Evolutionary conservation across 2,329 filamentous ascomycete species (phyloP).

Genomic region (Phymatotrichopsis omnivora): DNA sequence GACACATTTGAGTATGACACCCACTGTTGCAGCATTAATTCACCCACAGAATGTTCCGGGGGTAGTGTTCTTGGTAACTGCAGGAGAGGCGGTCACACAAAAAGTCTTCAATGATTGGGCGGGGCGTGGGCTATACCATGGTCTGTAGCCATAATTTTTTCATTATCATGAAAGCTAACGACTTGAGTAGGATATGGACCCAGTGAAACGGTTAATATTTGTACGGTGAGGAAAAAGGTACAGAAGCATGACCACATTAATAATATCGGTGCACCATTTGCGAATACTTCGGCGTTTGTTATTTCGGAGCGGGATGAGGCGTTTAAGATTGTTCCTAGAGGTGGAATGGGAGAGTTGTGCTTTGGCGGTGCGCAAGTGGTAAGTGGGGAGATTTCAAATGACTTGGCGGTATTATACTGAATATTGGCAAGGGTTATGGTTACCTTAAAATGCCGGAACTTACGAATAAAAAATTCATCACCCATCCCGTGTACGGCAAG

Average conservation of each 20-base stretch:
- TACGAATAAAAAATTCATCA: constrained; percentile 56
- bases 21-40: constrained; percentile 71
- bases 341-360: constrained; percentile 71
- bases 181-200: constrained; percentile 52
- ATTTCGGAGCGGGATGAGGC: constrained; percentile 37
- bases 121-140: constrained; percentile 59
- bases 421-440: constrained; percentile 43
- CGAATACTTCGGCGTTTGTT: constrained; percentile 67
- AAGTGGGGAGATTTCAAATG: constrained; percentile 18
- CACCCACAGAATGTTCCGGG: constrained; percentile 55
- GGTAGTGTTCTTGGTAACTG: constrained; percentile 67
- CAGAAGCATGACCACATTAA: constrained; percentile 49
- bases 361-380: constrained; percentile 78
- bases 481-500: constrained; percentile 57
- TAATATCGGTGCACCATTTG: constrained; percentile 65
- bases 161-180: too few relatives aligned
- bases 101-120: constrained; percentile 62
- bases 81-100: constrained; percentile 68
- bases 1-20: constrained; percentile 77
- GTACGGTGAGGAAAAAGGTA: constrained; percentile 58
- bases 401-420: constrained; percentile 12
- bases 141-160: constrained; percentile 34
- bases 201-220: constrained; percentile 81
- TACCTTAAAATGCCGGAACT: constrained; percentile 58
- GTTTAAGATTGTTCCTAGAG: constrained; percentile 52